Base-by-base conservation (phyloP, 345 rosid genomes). In the Eucalyptus leucophloia region DNA sequence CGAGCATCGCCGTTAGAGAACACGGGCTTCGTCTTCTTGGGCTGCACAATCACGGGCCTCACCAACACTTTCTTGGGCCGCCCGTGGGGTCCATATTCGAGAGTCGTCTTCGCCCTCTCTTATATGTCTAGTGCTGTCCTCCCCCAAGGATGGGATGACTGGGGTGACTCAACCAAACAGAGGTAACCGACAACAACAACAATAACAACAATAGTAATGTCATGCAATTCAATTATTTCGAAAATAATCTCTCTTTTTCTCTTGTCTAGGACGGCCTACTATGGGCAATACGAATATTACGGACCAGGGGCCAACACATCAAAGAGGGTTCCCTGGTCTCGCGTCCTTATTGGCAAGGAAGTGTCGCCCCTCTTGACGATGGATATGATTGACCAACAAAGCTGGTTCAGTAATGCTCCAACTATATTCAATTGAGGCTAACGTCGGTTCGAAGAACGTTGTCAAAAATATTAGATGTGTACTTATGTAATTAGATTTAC, bases 231-330 rank as follows among this genome's bases (percentile, higher is more conserved):
- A 30, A 14, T n/a, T 14, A 62, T 62, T 62, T 62, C 3, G 69
- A 30, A 30, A 13, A 87, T 42, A 62, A 56, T 26, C 24, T 28
- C 9, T 26, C 15, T 88, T 34, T n/a, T 6, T 60, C 44, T 88
- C 32, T 30, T 17, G 9, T 12, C 32, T 89, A 93, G 99, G 9
- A 95, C 94, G 53, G 90, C 62, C 49, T 94, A 93, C 86, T 96
- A 95, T 42, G 96, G 93, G 5, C 95, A 97, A 90, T 94, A 95
- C 93, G 92, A 94, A 88, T 91, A 94, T 83, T 93, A 95, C 24
- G 97, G 95, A 49, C 95, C 95, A 0, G 97, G 97, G 88, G 94
- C 96, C 24, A 86, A 90, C 77, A 87, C 87, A 82, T 51, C 90
- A 1, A 72, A 90, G 21, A 94, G 98, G 90, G 96, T 93, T 24